Conservation (phyloP, 495 filamentous ascomycete species). For the Penicillium paradoxum region DNA sequence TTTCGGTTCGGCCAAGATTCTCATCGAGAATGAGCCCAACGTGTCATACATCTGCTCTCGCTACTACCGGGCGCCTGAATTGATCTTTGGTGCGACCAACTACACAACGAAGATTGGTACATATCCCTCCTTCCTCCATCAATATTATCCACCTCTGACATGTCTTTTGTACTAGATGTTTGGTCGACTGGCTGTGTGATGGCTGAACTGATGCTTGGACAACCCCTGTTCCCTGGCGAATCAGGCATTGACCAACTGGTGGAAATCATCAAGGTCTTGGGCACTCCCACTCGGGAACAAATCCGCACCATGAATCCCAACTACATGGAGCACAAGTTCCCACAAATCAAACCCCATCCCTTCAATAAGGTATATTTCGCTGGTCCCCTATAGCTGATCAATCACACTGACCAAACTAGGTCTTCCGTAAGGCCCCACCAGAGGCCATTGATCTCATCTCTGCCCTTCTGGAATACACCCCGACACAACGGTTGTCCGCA, state of each 20-base stretch:
- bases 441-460: conserved; percentile 96
- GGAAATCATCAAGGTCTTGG: conserved; percentile 98
- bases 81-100: conserved; percentile 98
- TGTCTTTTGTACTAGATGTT: conserved; percentile 62
- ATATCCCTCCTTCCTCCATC: conserved; percentile 18
- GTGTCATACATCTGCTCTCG: conserved; percentile 99
- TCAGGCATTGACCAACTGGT: conserved; percentile 98
- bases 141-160: conserved; percentile 3
- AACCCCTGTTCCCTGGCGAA: conserved; percentile 98
- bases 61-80: conserved; percentile 95
- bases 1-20: conserved; percentile 97
- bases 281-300: conserved; percentile 95
- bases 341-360: conserved; percentile 98
- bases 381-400: background rate
- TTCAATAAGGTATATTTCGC: conserved; percentile 77
- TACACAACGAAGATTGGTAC: conserved; percentile 99
- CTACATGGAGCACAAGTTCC: conserved; percentile 99
- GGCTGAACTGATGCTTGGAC: conserved; percentile 98
- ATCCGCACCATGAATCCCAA: conserved; percentile 99
- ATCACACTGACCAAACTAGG: conserved; percentile 45
- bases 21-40: conserved; percentile 98
- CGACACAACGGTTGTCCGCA: conserved; percentile 88
- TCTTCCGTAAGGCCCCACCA: conserved; percentile 89
- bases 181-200: conserved; percentile 99
- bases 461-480: conserved; percentile 89